phyloP scores from a whole-genome alignment of 768 basidiomycete species.

The Rhodotorula kratochvilovae region DNA sequence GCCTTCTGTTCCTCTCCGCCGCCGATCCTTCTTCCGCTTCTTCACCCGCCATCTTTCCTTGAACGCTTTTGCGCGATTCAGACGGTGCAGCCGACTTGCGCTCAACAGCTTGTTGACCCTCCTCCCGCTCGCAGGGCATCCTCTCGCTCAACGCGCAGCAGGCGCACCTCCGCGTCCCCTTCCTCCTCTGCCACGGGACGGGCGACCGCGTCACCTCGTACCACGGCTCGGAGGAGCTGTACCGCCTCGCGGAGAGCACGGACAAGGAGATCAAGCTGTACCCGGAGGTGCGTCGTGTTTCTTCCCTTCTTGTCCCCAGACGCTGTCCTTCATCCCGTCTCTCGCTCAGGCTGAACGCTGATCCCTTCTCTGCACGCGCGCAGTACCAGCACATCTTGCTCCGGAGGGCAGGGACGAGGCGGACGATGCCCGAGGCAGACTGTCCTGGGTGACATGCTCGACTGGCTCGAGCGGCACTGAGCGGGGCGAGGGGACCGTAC shows the following conservation, averaged over 20 bases:
- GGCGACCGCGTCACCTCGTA: conserved; percentile 39
- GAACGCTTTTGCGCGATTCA: no score
- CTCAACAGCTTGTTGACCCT: background rate
- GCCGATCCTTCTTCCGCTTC: no score
- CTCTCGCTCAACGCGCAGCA: conserved; percentile 24
- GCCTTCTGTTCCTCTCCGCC: background rate
- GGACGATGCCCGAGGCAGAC: conserved; percentile 35
- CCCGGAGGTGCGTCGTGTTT: conserved; percentile 5
- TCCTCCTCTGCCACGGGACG: conserved; percentile 39
- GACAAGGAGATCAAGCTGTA: conserved; percentile 40
- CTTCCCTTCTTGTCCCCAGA: background rate
- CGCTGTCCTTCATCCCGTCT: background rate
- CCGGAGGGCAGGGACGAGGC: conserved; percentile 32
- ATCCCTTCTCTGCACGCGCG: background rate
- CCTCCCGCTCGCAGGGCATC: conserved; percentile 17
- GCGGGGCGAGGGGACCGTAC: no score
- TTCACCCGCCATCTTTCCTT: no score
- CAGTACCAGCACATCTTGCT: conserved; percentile 39
- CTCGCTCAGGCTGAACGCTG: background rate
- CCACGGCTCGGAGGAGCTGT: conserved; percentile 30
- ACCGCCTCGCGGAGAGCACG: conserved; percentile 1
- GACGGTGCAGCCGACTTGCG: no score
- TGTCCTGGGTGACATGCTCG: conserved; percentile 37
- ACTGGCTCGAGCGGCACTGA: conserved; percentile 34
- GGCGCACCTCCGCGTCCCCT: conserved; percentile 31